Conservation (phyloP, 2,329 filamentous ascomycete species). For the Fusarium sp. region DNA sequence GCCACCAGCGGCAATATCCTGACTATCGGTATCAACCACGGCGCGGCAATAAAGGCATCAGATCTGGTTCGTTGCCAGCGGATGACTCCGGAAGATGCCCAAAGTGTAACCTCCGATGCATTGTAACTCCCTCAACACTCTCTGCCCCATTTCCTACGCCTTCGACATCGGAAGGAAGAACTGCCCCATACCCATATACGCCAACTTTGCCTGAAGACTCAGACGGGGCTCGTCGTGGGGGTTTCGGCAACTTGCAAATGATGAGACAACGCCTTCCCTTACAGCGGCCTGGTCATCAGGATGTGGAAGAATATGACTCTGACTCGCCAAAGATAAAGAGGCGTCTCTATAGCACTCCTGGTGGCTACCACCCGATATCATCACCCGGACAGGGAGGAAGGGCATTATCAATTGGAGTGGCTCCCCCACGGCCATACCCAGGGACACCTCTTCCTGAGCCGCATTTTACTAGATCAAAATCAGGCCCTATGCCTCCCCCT, state of each 20-base stretch:
- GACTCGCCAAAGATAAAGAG: slow-evolving; percentile 70
- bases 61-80: slow-evolving; percentile 53
- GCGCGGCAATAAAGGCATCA: slow-evolving; percentile 62
- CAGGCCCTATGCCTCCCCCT: slow-evolving; percentile 67
- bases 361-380: slow-evolving; percentile 50
- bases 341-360: slow-evolving; percentile 67
- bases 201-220: slow-evolving; percentile 43
- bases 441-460: slow-evolving; percentile 50
- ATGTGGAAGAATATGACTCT: slow-evolving; percentile 56
- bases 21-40: slow-evolving; percentile 95
- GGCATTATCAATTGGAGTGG: slow-evolving; percentile 40
- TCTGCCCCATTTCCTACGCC: slow-evolving; percentile 61
- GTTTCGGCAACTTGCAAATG: slow-evolving; percentile 45
- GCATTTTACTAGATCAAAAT: slow-evolving; percentile 51
- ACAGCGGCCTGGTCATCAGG: slow-evolving; percentile 45
- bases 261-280: slow-evolving; percentile 41
- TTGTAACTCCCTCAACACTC: slow-evolving; percentile 72
- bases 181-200: slow-evolving; percentile 40
- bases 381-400: slow-evolving; percentile 34
- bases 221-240: slow-evolving; percentile 47
- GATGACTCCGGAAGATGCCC: slow-evolving; percentile 72
- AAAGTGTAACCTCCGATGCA: slow-evolving; percentile 78
- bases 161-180: slow-evolving; percentile 48
- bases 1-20: slow-evolving; percentile 90
- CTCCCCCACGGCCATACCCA: slow-evolving; percentile 44